A percentile compares a stretch with the other conserved stretches of the same genome.
Evolutionary conservation across 768 basidiomycete genomes (phyloP).

Genomic region (Amyloporia xantha): DNA sequence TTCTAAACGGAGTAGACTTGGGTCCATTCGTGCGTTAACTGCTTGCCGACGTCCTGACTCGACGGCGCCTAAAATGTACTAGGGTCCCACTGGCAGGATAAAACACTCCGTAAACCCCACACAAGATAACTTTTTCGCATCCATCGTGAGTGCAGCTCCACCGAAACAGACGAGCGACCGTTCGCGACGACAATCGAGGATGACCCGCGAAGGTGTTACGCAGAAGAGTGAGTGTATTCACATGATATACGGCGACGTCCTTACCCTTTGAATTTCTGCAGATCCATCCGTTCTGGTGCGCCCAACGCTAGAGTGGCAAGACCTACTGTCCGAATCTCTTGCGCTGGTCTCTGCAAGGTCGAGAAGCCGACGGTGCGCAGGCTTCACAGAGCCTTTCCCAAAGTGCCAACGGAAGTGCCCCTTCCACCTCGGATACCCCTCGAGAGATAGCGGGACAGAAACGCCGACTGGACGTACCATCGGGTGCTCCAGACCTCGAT

Average conservation of each 20-base stretch:
- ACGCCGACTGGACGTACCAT: conserved; percentile 35
- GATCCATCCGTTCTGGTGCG: conserved; percentile 6
- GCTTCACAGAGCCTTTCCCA: not conserved
- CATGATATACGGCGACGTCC: too few relatives aligned
- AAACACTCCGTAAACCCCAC: conserved; percentile 45
- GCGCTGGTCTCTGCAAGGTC: conserved; percentile 18
- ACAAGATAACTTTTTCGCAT: conserved; percentile 75
- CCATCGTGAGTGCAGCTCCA: conserved; percentile 51
- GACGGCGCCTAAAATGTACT: too few relatives aligned
- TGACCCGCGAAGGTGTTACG: conserved; percentile 73
- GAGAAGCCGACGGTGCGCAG: too few relatives aligned
- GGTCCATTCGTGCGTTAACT: conserved; percentile 74
- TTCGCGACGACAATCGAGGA: conserved; percentile 62
- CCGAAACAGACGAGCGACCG: conserved; percentile 45
- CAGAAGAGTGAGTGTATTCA: conserved; percentile 32
- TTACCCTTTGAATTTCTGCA: too few relatives aligned
- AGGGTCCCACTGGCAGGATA: conserved; percentile 64
- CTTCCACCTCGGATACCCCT: not conserved
- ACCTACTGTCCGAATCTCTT: conserved; percentile 54
- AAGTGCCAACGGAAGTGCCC: too few relatives aligned
- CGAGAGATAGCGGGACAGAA: conserved; percentile 36
- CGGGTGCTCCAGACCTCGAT: not conserved
- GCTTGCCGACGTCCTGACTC: too few relatives aligned
- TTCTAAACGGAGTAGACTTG: conserved; percentile 66
- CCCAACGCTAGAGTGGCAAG: conserved; percentile 73